A percentile compares a stretch with the other conserved stretches of the same genome.
Evolutionary conservation across 2,329 filamentous ascomycete genomes (phyloP).

Genomic region (Hypoxylon sp.): DNA sequence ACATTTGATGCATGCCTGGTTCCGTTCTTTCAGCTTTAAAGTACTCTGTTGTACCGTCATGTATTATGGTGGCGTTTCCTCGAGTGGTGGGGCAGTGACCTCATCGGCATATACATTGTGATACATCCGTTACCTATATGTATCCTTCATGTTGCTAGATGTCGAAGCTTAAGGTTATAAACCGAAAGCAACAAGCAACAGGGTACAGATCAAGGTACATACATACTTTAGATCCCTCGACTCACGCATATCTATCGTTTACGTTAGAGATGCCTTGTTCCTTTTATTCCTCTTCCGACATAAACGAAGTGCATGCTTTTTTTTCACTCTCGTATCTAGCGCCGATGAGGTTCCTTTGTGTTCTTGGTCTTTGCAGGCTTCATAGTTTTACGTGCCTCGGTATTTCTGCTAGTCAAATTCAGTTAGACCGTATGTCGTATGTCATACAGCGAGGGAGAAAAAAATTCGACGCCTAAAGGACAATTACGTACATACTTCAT

Average conservation of each 20-base stretch:
- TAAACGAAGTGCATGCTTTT: constrained; percentile 8
- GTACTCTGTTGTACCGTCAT: constrained; percentile 27
- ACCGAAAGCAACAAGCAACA: not conserved
- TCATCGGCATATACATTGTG: constrained; percentile 23
- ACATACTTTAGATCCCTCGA: constrained; percentile 10
- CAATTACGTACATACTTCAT: constrained; percentile 27
- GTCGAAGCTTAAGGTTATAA: constrained; percentile 25
- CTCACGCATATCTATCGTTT: not conserved
- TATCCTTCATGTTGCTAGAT: not conserved
- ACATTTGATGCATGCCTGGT: constrained; percentile 19
- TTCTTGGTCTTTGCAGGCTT: not conserved
- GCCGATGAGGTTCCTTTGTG: not conserved
- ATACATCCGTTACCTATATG: not conserved
- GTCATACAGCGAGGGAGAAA: constrained; percentile 24
- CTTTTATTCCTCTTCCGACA: not conserved
- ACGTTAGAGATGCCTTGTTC: not conserved
- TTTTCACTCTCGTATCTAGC: not conserved
- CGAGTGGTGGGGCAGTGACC: constrained; percentile 32
- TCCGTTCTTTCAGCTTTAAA: constrained; percentile 16
- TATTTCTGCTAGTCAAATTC: constrained; percentile 4
- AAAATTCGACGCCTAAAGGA: constrained; percentile 7
- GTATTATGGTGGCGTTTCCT: constrained; percentile 14
- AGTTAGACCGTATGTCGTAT: constrained; percentile 21
- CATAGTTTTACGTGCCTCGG: constrained; percentile 4
- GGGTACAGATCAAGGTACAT: constrained; percentile 4